Evolutionary conservation across 2,329 filamentous ascomycete genomes (phyloP).

Genomic region (Graphium sp.): DNA sequence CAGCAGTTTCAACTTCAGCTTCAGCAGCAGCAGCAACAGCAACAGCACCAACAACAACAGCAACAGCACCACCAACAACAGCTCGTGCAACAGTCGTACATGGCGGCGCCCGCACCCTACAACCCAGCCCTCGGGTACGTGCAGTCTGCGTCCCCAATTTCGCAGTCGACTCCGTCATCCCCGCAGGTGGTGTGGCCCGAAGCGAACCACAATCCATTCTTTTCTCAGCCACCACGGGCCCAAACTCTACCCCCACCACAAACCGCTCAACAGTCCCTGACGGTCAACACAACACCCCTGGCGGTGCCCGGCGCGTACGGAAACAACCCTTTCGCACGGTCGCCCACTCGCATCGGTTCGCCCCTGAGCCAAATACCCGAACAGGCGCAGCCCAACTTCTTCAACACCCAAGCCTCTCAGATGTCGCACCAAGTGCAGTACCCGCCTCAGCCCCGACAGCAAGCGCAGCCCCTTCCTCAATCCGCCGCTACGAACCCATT

Average conservation of each 20-base stretch:
- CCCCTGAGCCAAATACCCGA: constrained; percentile 36
- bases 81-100: no score
- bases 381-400: constrained; percentile 26
- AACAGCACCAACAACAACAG: constrained; percentile 12
- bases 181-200: no score
- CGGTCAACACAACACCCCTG: constrained; percentile 20
- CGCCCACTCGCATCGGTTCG: constrained; percentile 31
- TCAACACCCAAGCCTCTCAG: constrained; percentile 19
- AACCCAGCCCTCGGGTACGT: no score
- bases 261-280: constrained; percentile 18
- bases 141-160: no score
- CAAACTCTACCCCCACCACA: constrained; percentile 7
- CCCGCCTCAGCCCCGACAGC: constrained; percentile 3
- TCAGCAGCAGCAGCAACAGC: constrained; percentile 12
- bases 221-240: constrained; percentile 16
- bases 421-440: constrained; percentile 1
- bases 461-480: constrained; percentile 1
- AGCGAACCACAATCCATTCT: constrained; percentile 41
- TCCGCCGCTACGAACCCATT: constrained; percentile 16
- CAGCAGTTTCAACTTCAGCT: constrained; percentile 12
- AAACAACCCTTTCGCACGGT: constrained; percentile 31
- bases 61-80: constrained; percentile 17
- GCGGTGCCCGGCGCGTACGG: no score
- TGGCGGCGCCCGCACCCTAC: no score
- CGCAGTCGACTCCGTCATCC: constrained; percentile 20